These are phyloP conservation scores for Vachellia collinsii DNA, from an alignment of 306 rosid genomes.

Conservation along the genomic window DNA sequence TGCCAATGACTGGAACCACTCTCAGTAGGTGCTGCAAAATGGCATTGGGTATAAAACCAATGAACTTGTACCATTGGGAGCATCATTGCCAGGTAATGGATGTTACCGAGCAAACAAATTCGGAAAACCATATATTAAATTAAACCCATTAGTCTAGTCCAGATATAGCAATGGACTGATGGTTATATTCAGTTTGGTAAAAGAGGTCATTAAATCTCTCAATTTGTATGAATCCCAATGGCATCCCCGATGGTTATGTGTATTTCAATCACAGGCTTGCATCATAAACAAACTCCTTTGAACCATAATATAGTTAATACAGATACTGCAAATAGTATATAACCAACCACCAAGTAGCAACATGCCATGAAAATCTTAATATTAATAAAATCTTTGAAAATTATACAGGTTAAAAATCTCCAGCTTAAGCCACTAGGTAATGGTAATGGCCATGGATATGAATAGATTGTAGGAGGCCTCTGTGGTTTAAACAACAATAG, in stretches of 20 bases:
- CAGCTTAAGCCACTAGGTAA: constrained; percentile 10
- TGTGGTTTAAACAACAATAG: neutral
- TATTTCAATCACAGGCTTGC: constrained; percentile 3
- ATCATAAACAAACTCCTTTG: neutral
- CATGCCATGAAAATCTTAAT: neutral
- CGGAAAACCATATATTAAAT: neutral
- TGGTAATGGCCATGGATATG: neutral
- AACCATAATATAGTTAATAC: neutral
- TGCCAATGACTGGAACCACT: constrained; percentile 91
- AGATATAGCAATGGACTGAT: neutral
- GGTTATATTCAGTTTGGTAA: neutral
- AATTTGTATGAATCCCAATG: neutral
- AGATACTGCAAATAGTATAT: neutral
- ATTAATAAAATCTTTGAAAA: neutral
- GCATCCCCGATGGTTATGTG: neutral
- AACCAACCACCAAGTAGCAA: neutral
- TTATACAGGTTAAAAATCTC: neutral
- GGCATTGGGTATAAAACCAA: constrained; percentile 23
- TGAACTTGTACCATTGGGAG: neutral
- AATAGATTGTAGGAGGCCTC: neutral
- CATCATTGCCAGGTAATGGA: neutral
- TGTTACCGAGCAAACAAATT: neutral
- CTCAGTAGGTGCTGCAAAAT: constrained; percentile 73
- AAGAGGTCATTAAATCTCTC: neutral
- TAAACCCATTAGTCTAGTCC: neutral